Evolutionary conservation across 805 yeast species (phyloP), one percentile per base, ranked within the genome.

Genomic region (Danielia oregonensis): DNA sequence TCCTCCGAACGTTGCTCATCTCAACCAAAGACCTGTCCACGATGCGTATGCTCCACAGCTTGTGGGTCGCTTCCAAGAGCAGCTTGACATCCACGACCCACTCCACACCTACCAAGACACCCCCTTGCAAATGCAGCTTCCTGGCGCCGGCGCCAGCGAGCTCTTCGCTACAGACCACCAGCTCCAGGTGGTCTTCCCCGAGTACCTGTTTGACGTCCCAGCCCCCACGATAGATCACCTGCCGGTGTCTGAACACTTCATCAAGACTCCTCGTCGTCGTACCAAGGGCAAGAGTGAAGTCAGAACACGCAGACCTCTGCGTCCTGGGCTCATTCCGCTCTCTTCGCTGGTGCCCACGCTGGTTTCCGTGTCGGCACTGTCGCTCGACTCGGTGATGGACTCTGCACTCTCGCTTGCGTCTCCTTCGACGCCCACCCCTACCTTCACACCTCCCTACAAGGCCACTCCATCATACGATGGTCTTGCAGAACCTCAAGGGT

Each of bases 401-500:
- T 19, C 22, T 19, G 22, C 9, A 9, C 6, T 9, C 22, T 19
- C 22, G 9, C 6, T 19, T 7, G 9, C 9, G 9, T 6, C 9
- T 19, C 9, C 22, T 9, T 6, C 22, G 22, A 6, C 9, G 6
- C 22, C 22, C 22, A 19, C 22, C 9, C 9, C 6, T 9, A 7
- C 22, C 22, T 7, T 6, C 22, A 19, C 22, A 7, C 9, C 22
- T 6, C 6, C 9, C 6, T 6, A 9, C 9, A 6, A 7, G 22
- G 6, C 22, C 9, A 9, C 9, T 19, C n/a, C 13, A 5, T 10
- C 6, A 6, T n/a, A 8, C 26, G n/a, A 24, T 6, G n/a, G n/a
- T 13, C 26, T 10, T 11, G 9, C 10, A 7, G 23, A 24, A 24
- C 37, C 33, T 3, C 33, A 24, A 17, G 40, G 60, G 22, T 73